Evolutionary conservation across 345 rosid species (phyloP).

Genomic region (Lagerstroemia speciosa): DNA sequence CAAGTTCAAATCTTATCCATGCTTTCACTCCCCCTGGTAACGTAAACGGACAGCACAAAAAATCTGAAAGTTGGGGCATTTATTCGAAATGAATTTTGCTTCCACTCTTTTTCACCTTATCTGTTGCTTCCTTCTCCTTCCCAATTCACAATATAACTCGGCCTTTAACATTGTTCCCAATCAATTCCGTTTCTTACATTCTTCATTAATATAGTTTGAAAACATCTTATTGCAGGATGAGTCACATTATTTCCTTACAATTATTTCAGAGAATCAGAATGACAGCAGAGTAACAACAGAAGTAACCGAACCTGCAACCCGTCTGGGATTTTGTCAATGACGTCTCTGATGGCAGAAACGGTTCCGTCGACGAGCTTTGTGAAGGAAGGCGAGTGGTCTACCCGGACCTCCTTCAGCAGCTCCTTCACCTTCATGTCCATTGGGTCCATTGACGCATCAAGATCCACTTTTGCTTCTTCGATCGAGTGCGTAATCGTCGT

Average conservation of each 20-base stretch:
- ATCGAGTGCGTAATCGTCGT: neutral
- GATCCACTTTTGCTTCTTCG: conserved; percentile 15
- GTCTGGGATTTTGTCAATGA: conserved; percentile 36
- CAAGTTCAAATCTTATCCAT: neutral
- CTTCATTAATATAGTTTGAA: neutral
- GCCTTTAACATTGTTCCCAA: neutral
- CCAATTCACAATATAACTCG: neutral
- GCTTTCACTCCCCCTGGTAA: neutral
- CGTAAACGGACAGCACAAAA: neutral
- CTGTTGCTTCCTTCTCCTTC: neutral
- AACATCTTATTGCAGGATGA: neutral
- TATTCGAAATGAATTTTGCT: neutral
- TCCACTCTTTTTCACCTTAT: neutral
- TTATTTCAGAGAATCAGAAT: neutral
- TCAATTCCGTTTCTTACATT: neutral
- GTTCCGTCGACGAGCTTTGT: conserved; percentile 40
- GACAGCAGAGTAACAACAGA: neutral
- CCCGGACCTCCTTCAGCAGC: conserved; percentile 47
- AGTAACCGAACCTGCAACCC: conserved; percentile 28
- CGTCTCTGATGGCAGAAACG: conserved; percentile 35
- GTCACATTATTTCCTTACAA: neutral
- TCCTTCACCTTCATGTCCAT: conserved; percentile 37
- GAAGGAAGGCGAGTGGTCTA: conserved; percentile 32
- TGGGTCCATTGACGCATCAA: conserved; percentile 16
- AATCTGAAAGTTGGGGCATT: neutral